phyloP scores from a whole-genome alignment of 1,284 basidiomycete genomes.

The Pseudomicrostroma phylloplanum region DNA sequence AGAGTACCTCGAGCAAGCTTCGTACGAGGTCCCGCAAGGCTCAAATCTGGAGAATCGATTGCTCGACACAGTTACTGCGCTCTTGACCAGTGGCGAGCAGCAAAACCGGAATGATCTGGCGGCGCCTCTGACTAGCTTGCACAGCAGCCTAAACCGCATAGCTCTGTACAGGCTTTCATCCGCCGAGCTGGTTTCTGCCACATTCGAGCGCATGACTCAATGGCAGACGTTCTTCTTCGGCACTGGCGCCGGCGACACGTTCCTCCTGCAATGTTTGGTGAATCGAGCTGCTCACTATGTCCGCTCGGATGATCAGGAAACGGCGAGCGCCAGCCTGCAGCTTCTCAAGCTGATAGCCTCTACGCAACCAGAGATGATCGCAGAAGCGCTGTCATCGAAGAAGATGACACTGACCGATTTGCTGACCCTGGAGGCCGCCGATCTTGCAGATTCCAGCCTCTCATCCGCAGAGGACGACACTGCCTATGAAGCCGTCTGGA shows the following conservation, averaged over 20 bases:
- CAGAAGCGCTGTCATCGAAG: slow-evolving; percentile 11
- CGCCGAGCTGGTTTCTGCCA: slow-evolving; percentile 6
- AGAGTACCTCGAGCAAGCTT: slow-evolving; percentile 24
- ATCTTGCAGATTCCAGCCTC: too few species aligned
- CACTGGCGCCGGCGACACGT: slow-evolving; percentile 18
- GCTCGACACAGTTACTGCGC: slow-evolving; percentile 12
- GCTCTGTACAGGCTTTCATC: slow-evolving; percentile 21
- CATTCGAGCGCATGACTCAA: slow-evolving; percentile 20
- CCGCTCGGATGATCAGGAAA: not conserved
- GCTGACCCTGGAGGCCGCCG: not conserved
- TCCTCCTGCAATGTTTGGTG: slow-evolving; percentile 33
- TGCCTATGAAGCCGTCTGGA: slow-evolving; percentile 22
- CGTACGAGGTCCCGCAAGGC: slow-evolving; percentile 23
- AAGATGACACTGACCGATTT: slow-evolving; percentile 5
- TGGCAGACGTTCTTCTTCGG: slow-evolving; percentile 23
- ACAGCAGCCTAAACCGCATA: slow-evolving; percentile 31
- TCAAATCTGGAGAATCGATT: slow-evolving; percentile 19
- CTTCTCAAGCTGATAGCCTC: slow-evolving; percentile 26
- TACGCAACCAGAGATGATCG: slow-evolving; percentile 21
- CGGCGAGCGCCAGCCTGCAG: slow-evolving; percentile 12
- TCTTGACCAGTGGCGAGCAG: slow-evolving; percentile 11
- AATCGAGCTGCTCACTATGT: slow-evolving; percentile 20
- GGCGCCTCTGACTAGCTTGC: not conserved
- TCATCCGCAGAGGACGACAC: not conserved
- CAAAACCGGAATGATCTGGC: not conserved